A percentile compares a stretch with the other conserved stretches of the same genome.
phyloP scores from a whole-genome alignment of 371 early-diverging fungal species.

The Mucor piriformis region DNA sequence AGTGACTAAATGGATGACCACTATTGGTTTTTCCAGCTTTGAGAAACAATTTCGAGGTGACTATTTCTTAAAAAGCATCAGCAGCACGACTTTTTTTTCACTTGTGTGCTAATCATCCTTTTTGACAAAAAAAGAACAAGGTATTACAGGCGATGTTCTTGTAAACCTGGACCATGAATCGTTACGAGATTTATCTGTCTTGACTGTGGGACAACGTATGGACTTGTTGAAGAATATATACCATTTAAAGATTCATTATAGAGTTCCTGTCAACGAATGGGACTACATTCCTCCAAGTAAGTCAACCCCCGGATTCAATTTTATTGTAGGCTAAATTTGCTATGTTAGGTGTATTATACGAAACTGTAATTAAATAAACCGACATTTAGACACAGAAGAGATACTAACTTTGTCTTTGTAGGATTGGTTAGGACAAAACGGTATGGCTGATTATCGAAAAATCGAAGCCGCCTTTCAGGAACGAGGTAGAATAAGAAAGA shows the following conservation, averaged over 20 bases:
- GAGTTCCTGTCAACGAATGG: conserved; percentile 81
- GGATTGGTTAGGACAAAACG: conserved; percentile 56
- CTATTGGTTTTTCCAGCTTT: conserved; percentile 57
- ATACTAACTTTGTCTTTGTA: conserved; percentile 11
- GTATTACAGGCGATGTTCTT: conserved; percentile 90
- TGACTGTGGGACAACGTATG: conserved; percentile 87
- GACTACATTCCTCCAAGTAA: conserved; percentile 88
- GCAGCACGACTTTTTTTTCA: not conserved
- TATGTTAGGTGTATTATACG: conserved; percentile 64
- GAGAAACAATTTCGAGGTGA: conserved; percentile 65
- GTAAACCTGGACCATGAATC: conserved; percentile 89
- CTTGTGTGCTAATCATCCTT: not conserved
- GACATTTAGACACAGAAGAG: not conserved
- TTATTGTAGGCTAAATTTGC: no score
- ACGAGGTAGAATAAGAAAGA: conserved; percentile 40
- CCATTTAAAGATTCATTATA: conserved; percentile 73
- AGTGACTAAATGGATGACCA: conserved; percentile 63
- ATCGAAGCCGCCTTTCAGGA: conserved; percentile 62
- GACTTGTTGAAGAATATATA: conserved; percentile 86
- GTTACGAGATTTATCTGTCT: conserved; percentile 83
- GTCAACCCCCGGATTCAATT: not conserved
- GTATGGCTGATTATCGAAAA: conserved; percentile 58
- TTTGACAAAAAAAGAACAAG: conserved; percentile 68
- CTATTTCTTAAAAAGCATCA: no score
- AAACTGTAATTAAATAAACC: conserved; percentile 48